Base-by-base conservation (phyloP, 2,329 filamentous ascomycete species). In the Teratosphaeria gauchensis region DNA sequence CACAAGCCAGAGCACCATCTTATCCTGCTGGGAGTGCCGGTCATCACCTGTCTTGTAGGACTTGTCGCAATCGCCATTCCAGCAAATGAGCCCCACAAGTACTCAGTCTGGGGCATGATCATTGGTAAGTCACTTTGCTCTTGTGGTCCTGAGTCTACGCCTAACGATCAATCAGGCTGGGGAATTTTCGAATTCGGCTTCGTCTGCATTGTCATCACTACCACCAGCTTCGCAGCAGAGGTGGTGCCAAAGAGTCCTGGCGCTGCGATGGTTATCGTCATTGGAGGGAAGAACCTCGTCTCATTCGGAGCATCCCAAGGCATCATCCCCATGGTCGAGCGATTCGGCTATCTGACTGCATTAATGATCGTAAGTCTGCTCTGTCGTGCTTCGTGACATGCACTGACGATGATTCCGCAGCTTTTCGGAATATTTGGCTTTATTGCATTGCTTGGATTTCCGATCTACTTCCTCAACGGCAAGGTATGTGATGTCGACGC, bases 1-100 rank as follows among this genome's bases (percentile, higher is more conserved):
- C 71, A 74, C 55, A 60, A 63, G 1, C 73, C 73, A 0, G 73
- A 75, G 57, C 69, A 75, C 56, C 66, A 69, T 2, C 65, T 75
- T 1, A 59, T 73, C 9, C 64, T 69, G 3, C 64, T 74, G 5
- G 65, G 73, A 1, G 55, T 71, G 12, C 71, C 72, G 1, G 68
- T 68, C 3, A 62, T 74, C 14, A 61, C 75, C 2, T 67, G 63
- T 0, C 62, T 70, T 0, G 62, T 69, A 5, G 67, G 69, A 6
- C 62, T 73, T 5, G 38, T 72, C 0, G 60, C 75, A 4, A 72
- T 73, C 56, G 70, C 69, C 1, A 63, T 69, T 51, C 72, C 71
- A 0, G 71, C 71, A 1, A 57, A 64, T 3, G 53, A 51, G 3
- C 65, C 56, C 46, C 61, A 54, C 54, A 62, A 42, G 51, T 58